Conservation (phyloP, 495 filamentous ascomycete genomes). For the Podospora pseudoanserina region DNA sequence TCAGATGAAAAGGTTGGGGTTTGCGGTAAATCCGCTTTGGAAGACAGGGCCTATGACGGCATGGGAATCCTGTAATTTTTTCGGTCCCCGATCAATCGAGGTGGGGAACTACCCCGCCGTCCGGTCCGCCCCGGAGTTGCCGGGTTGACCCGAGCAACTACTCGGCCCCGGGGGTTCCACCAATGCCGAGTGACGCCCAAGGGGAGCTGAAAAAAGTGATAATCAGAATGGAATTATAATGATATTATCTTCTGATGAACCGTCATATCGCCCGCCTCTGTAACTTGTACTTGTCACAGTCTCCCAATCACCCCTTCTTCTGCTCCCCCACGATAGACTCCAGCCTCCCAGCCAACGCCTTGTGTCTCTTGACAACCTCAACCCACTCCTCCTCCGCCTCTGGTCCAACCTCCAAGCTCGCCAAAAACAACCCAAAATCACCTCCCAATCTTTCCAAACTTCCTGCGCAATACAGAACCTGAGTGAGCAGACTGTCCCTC, state of each 20-base stretch:
- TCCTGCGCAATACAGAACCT: slow-evolving; percentile 92
- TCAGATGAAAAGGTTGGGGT: slow-evolving; percentile 7
- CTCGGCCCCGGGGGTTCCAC: slow-evolving; percentile 2
- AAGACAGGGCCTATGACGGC: slow-evolving; percentile 17
- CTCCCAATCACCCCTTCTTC: slow-evolving; percentile 21
- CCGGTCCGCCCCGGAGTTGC: slow-evolving; percentile 10
- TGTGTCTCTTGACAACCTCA: slow-evolving; percentile 84
- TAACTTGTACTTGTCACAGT: not conserved
- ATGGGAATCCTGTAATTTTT: slow-evolving; percentile 14
- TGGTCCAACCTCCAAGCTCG: slow-evolving; percentile 55
- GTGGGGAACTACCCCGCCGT: slow-evolving; percentile 10
- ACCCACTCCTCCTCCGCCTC: slow-evolving; percentile 76
- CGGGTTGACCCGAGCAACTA: slow-evolving; percentile 19
- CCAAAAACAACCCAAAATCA: slow-evolving; percentile 87
- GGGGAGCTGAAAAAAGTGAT: no score
- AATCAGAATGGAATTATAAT: not conserved
- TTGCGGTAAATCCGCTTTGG: not conserved
- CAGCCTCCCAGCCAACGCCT: slow-evolving; percentile 76
- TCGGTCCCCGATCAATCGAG: not conserved
- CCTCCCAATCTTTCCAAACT: slow-evolving; percentile 88
- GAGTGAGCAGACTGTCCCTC: slow-evolving; percentile 82
- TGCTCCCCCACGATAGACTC: slow-evolving; percentile 72
- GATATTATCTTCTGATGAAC: not conserved
- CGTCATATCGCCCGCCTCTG: not conserved
- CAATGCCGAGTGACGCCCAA: not conserved